Conservation (phyloP, 305 asterid species). For the Solanum chacoense region DNA sequence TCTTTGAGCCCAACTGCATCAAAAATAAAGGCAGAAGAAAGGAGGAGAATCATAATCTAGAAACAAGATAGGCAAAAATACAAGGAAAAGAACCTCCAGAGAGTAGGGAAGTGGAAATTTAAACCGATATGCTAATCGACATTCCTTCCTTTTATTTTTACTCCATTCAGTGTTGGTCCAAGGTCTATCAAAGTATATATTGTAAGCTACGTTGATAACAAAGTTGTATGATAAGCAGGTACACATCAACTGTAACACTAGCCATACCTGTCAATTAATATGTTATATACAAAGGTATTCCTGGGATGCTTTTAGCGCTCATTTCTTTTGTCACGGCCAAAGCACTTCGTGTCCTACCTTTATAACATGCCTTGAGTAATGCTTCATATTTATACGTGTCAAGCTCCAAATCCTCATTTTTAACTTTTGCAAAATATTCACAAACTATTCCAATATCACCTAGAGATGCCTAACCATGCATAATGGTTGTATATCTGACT, state of each 20-base stretch:
- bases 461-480: constrained; percentile 84
- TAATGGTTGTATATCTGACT: constrained; percentile 82
- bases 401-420: constrained; percentile 71
- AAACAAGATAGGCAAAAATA: neutral
- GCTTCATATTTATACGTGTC: constrained; percentile 78
- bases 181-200: neutral
- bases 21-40: neutral
- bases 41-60: neutral
- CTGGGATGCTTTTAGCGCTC: constrained; percentile 60
- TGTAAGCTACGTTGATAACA: neutral
- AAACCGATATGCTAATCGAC: neutral
- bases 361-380: constrained; percentile 88
- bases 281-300: constrained; percentile 78
- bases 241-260: neutral
- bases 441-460: constrained; percentile 88
- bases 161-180: neutral
- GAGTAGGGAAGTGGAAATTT: neutral
- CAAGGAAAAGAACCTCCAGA: neutral
- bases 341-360: constrained; percentile 97
- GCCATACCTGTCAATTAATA: constrained; percentile 84
- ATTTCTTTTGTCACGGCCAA: constrained; percentile 84
- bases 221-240: neutral
- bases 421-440: constrained; percentile 67
- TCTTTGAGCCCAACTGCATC: constrained; percentile 79
- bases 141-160: neutral